Evolutionary conservation across 306 rosid genomes (phyloP).

Genomic region (Malus fusca): DNA sequence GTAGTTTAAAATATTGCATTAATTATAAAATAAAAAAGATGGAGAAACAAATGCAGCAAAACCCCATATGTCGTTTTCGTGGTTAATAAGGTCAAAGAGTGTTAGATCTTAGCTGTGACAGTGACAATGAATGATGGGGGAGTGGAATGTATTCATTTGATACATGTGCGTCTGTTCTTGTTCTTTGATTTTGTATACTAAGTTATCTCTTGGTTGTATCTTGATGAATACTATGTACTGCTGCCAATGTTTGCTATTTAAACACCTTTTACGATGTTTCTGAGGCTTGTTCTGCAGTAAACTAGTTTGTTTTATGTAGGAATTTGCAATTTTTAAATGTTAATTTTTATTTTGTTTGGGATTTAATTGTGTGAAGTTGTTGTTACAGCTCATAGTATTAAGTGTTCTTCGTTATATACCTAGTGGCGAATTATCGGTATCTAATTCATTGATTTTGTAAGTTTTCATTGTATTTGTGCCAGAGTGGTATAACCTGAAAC

Average conservation of each 20-base stretch:
- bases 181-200: not conserved
- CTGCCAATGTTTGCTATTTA: not conserved
- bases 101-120: not conserved
- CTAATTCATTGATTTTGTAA: not conserved
- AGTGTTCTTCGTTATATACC: not conserved
- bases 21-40: not conserved
- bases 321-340: not conserved
- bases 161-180: not conserved
- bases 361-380: not conserved
- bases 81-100: not conserved
- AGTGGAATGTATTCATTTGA: not conserved
- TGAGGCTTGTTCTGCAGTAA: not conserved
- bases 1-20: too few relatives aligned
- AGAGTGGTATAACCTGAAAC: slow-evolving; percentile 1
- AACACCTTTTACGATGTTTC: not conserved
- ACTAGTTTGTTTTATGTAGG: not conserved
- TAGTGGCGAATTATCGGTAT: not conserved
- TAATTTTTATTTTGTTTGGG: not conserved
- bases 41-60: not conserved
- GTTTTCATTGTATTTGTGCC: not conserved
- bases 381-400: not conserved
- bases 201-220: not conserved
- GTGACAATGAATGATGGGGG: not conserved
- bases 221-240: not conserved
- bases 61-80: not conserved